Base-by-base conservation (phyloP, 192 early-diverging fungal genomes). In the Dissophora ornata region DNA sequence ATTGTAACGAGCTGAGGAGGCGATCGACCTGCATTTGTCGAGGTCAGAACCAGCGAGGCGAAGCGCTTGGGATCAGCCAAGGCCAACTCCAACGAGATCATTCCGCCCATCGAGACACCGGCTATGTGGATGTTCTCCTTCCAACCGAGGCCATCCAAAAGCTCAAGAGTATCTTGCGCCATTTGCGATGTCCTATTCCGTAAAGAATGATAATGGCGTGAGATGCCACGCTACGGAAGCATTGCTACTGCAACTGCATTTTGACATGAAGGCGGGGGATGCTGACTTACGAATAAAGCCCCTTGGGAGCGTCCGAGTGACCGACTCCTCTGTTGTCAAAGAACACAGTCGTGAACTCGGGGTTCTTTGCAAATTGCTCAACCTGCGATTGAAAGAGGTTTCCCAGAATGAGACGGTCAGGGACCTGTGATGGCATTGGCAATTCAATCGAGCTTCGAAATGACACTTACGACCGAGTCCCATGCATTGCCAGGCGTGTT, bases 241-340 rank as follows among this genome's bases (percentile, higher is more conserved):
- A n/a, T n/a, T n/a, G n/a, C n/a, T n/a, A n/a, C n/a, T n/a, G n/a
- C n/a, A n/a, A n/a, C n/a, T n/a, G n/a, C n/a, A n/a, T n/a, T n/a
- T n/a, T n/a, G n/a, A n/a, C n/a, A n/a, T n/a, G n/a, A n/a, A n/a
- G n/a, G n/a, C n/a, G n/a, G n/a, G n/a, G n/a, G n/a, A n/a, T n/a
- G n/a, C n/a, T n/a, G n/a, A n/a, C 60, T 67, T 81, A 86, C 85
- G 82, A 61, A 48, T 88, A 88, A 2, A 88, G 56, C 21, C 84
- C 85, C 7, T 60, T 45, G 21, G 86, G 87, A 52, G 86, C 81
- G 83, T 85, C 87, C 9, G 82, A 85, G 52, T 79, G 71, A 11
- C 95, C 95, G 32, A 88, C 85, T 13, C 93, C 95, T 44, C 93
- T 83, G 85, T 96, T 96, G 59, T 96, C 95, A 66, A 95, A 95